Evolutionary conservation across 495 filamentous ascomycete genomes (phyloP).

Genomic region (Aspergillus leporis): DNA sequence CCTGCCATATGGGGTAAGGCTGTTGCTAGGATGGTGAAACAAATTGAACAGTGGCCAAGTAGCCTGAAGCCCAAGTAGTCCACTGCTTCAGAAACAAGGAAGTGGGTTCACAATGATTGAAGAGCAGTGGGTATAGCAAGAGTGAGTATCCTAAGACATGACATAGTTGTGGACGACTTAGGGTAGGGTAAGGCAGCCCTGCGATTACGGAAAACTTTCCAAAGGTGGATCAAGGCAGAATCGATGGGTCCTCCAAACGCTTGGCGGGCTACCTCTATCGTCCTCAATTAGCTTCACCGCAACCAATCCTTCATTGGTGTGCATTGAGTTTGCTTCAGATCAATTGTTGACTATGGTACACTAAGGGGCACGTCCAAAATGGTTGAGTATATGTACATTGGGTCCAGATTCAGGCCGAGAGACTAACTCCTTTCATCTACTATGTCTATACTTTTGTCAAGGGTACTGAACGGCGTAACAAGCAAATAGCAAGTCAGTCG

Average conservation of each 20-base stretch:
- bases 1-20: not conserved
- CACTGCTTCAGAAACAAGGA: not conserved
- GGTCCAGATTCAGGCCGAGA: no score
- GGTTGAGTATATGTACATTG: no score
- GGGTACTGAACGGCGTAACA: no score
- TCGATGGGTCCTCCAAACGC: not conserved
- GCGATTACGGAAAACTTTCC: not conserved
- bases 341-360: no score
- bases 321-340: no score
- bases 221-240: slow-evolving; percentile 1
- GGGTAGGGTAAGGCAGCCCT: not conserved
- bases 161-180: no score
- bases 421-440: not conserved
- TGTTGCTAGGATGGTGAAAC: not conserved
- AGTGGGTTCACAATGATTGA: not conserved
- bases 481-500: no score
- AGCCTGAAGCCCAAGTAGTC: not conserved
- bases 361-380: no score
- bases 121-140: not conserved
- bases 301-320: not conserved
- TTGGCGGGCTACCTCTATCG: not conserved
- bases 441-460: not conserved
- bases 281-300: not conserved
- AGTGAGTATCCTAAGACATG: not conserved
- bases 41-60: not conserved